A percentile compares a stretch with the other conserved stretches of the same genome.
phyloP scores from a whole-genome alignment of 129 eudicot genomes.

The sunflower (Helianthus annuus) region DNA sequence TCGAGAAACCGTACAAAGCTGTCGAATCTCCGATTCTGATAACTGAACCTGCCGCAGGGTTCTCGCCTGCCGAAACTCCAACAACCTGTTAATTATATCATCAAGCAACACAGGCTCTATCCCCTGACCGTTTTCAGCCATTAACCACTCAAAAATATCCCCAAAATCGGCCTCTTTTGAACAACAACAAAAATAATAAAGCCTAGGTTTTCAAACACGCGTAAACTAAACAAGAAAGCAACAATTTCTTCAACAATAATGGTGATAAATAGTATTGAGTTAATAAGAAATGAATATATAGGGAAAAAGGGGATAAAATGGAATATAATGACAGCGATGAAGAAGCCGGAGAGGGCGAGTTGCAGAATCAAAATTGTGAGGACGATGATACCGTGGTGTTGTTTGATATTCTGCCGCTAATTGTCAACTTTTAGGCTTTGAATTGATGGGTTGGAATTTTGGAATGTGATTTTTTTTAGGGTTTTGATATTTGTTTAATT shows the following conservation, averaged over 20 bases:
- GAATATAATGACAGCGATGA: conserved; percentile 16
- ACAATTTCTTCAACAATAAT: neutral
- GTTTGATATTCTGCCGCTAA: conserved; percentile 15
- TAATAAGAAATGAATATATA: neutral
- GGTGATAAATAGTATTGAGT: neutral
- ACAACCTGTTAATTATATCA: conserved; percentile 60
- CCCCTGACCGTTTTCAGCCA: conserved; percentile 56
- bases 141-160: conserved; percentile 4
- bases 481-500: conserved; percentile 10
- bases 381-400: conserved; percentile 48
- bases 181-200: neutral
- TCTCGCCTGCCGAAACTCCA: conserved; percentile 61
- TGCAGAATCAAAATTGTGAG: conserved; percentile 21
- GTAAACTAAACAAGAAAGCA: conserved; percentile 3
- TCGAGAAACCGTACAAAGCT: conserved; percentile 53
- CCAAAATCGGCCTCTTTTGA: conserved; percentile 7
- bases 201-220: conserved; percentile 31
- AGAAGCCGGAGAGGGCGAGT: conserved; percentile 52
- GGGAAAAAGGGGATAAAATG: neutral
- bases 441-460: neutral
- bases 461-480: conserved; percentile 10
- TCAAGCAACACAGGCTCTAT: conserved; percentile 62
- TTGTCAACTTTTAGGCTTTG: conserved; percentile 8
- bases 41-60: conserved; percentile 71
- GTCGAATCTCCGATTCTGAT: conserved; percentile 78